Conservation (phyloP, 768 basidiomycete species). For the Leccinum subgranulosum region DNA sequence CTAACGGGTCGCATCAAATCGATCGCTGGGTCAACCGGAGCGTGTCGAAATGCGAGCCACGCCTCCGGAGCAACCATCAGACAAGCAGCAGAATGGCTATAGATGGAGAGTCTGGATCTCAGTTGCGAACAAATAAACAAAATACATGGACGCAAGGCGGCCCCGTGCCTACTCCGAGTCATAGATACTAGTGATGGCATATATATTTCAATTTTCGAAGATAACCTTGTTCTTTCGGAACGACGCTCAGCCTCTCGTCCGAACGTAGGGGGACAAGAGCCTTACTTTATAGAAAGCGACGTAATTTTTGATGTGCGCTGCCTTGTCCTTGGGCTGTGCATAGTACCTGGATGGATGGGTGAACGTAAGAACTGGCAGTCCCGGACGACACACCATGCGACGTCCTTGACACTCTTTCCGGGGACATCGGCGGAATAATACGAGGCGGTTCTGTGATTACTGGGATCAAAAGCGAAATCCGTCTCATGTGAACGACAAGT, state of each 20-base stretch:
- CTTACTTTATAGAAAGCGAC: constrained; percentile 78
- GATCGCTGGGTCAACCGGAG: neutral
- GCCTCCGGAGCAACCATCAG: neutral
- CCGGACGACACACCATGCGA: constrained; percentile 55
- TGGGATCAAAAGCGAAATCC: neutral
- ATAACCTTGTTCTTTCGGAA: constrained; percentile 18
- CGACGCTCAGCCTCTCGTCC: neutral
- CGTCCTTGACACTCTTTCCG: constrained; percentile 49
- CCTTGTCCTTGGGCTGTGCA: constrained; percentile 51
- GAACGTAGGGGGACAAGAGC: neutral
- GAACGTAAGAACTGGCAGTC: neutral
- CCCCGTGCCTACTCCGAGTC: neutral
- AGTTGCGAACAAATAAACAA: too few relatives aligned
- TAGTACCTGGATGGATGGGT: constrained; percentile 56
- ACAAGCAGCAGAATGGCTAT: neutral
- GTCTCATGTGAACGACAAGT: neutral
- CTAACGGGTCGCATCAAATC: neutral
- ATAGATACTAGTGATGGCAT: too few relatives aligned
- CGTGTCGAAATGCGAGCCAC: neutral
- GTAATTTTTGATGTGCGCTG: constrained; percentile 59
- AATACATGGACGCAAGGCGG: too few relatives aligned
- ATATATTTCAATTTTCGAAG: constrained; percentile 13
- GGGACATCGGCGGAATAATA: constrained; percentile 61
- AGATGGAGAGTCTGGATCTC: neutral
- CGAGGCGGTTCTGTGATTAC: constrained; percentile 47